These are phyloP conservation scores for Fusarium sp. DNA, from an alignment of 2,329 filamentous ascomycete species.

Conservation along the genomic window DNA sequence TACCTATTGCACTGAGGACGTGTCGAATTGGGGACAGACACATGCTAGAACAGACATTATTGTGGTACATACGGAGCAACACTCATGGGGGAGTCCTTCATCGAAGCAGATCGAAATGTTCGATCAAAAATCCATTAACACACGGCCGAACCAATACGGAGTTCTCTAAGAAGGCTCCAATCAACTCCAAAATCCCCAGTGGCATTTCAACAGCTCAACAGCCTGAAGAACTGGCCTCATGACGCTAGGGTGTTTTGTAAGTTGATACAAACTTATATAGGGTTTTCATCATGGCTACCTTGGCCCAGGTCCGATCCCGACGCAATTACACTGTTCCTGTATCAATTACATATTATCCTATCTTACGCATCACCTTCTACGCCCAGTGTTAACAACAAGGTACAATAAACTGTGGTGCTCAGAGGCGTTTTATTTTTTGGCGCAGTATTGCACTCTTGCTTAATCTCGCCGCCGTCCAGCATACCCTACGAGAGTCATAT, in stretches of 20 bases:
- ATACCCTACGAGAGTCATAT: slow-evolving; percentile 1
- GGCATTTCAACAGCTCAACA: neutral
- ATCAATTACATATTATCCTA: neutral
- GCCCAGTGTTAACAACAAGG: neutral
- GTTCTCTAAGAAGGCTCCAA: neutral
- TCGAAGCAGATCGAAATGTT: neutral
- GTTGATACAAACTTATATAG: neutral
- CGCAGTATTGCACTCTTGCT: neutral
- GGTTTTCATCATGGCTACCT: neutral
- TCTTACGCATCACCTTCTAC: neutral
- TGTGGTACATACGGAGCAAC: neutral
- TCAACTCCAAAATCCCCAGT: neutral
- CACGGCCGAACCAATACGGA: neutral
- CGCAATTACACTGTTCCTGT: neutral
- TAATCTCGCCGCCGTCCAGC: slow-evolving; percentile 13
- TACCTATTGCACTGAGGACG: neutral
- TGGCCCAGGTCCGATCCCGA: neutral
- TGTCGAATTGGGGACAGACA: neutral
- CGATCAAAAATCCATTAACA: neutral
- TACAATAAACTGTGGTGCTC: neutral
- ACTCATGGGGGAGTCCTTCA: neutral
- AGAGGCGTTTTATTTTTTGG: slow-evolving; percentile 1
- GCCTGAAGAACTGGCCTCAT: neutral
- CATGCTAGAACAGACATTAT: neutral
- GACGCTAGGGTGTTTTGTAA: neutral